Conservation (phyloP, 2,329 filamentous ascomycete species). For the Gaeumannomyces sp. region DNA sequence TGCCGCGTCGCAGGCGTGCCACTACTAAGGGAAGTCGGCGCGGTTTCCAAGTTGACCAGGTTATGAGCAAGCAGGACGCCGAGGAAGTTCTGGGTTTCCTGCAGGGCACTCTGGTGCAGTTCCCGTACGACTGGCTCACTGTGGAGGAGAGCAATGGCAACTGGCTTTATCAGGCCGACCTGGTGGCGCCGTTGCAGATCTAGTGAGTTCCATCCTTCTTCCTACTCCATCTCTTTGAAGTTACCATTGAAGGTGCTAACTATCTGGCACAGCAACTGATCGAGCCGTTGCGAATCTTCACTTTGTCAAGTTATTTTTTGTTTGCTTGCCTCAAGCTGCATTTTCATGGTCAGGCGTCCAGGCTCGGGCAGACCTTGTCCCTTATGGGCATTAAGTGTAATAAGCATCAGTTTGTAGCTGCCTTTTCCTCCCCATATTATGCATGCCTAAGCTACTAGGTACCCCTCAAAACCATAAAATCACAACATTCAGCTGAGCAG, state of each 20-base stretch:
- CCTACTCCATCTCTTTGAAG: neutral
- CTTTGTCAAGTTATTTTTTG: too few species aligned
- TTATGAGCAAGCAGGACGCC: slow-evolving; percentile 68
- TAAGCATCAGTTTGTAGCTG: neutral
- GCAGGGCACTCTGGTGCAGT: slow-evolving; percentile 83
- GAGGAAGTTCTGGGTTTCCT: slow-evolving; percentile 75
- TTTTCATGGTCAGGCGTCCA: neutral
- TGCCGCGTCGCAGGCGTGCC: slow-evolving; percentile 58
- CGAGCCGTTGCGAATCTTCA: neutral
- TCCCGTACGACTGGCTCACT: slow-evolving; percentile 93
- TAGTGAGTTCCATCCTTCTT: slow-evolving; percentile 63
- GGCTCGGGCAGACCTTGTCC: neutral
- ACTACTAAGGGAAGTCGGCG: slow-evolving; percentile 64
- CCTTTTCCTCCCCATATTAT: neutral
- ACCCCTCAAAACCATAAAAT: neutral
- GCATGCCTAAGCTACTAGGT: neutral
- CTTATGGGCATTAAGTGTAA: neutral
- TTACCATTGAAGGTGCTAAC: neutral
- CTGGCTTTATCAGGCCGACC: slow-evolving; percentile 95
- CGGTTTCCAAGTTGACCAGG: slow-evolving; percentile 63
- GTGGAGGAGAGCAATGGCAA: slow-evolving; percentile 89
- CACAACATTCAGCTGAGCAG: neutral
- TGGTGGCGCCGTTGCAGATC: slow-evolving; percentile 92
- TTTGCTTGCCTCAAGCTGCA: neutral
- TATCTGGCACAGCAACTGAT: slow-evolving; percentile 6